Evolutionary conservation across 768 basidiomycete genomes (phyloP).

Genomic region (Mycena vulgaris): DNA sequence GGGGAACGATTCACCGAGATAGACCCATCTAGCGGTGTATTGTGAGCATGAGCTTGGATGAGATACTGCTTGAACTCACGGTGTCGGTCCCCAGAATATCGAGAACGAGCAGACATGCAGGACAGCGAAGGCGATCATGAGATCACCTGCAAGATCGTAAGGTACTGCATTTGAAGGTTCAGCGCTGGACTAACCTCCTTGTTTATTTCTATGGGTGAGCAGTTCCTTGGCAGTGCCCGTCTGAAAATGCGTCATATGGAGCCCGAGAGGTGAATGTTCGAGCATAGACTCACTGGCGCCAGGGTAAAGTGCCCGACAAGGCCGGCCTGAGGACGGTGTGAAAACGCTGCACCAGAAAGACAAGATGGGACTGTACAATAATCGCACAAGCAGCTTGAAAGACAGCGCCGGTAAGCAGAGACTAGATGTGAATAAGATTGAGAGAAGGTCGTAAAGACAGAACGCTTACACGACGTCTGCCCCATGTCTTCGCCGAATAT

Average conservation of each 20-base stretch:
- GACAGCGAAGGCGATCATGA: conserved; percentile 83
- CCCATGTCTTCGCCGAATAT: conserved; percentile 58
- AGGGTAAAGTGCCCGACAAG: conserved; percentile 80
- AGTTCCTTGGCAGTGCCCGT: conserved; percentile 59
- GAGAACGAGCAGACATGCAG: conserved; percentile 81
- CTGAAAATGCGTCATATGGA: not conserved
- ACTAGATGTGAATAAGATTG: conserved; percentile 51
- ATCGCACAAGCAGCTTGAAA: conserved; percentile 74
- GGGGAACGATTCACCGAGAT: conserved; percentile 87
- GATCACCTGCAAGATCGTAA: conserved; percentile 59
- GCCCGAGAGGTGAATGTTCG: not conserved
- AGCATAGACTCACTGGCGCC: conserved; percentile 54
- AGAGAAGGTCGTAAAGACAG: not conserved
- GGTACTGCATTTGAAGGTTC: not conserved
- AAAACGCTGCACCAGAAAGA: not conserved
- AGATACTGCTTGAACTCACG: conserved; percentile 48
- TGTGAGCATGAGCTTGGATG: not conserved
- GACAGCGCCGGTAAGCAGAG: conserved; percentile 75
- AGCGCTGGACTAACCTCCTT: conserved; percentile 56
- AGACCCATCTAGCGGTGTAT: conserved; percentile 66
- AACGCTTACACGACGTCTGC: conserved; percentile 71
- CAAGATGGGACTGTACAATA: conserved; percentile 59
- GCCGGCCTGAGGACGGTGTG: conserved; percentile 64
- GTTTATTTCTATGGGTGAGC: conserved; percentile 70
- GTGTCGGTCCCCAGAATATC: conserved; percentile 85